Evolutionary conservation across 768 basidiomycete genomes (phyloP).

Genomic region (Rhodosporidiobolus odoratus): DNA sequence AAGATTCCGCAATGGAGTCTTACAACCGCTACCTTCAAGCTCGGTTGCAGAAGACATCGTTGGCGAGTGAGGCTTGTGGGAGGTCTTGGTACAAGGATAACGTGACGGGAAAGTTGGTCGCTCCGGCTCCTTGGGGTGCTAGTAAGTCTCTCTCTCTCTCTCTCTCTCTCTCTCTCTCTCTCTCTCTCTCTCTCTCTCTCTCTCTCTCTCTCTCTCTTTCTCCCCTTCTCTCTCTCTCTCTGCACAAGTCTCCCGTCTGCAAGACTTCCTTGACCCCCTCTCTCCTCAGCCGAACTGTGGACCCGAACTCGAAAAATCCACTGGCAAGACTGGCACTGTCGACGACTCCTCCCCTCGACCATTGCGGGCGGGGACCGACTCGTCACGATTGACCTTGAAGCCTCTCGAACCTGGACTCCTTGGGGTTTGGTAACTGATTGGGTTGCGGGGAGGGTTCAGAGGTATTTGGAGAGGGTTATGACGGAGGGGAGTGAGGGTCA

Average conservation of each 20-base stretch:
- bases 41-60: conserved; percentile 11
- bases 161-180: no score
- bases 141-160: conserved; percentile 10
- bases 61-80: conserved; percentile 3
- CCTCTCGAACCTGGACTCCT: conserved; percentile 19
- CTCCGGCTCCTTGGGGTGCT: conserved; percentile 23
- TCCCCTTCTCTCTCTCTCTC: no score
- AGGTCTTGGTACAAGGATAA: conserved; percentile 29
- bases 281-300: conserved; percentile 27
- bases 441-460: conserved; percentile 1
- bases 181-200: no score
- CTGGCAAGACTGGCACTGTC: conserved; percentile 22
- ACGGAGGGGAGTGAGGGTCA: neutral
- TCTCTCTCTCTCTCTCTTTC: no score
- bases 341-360: neutral
- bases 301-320: conserved; percentile 20
- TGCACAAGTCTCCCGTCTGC: no score
- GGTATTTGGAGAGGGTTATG: conserved; percentile 9
- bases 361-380: neutral
- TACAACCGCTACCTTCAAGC: conserved; percentile 24
- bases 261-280: no score
- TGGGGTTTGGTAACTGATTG: conserved; percentile 7
- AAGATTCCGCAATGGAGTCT: neutral
- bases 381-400: conserved; percentile 1
- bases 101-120: conserved; percentile 21